phyloP scores from a whole-genome alignment of 495 filamentous ascomycete genomes.

The Aspergillus wentii region DNA sequence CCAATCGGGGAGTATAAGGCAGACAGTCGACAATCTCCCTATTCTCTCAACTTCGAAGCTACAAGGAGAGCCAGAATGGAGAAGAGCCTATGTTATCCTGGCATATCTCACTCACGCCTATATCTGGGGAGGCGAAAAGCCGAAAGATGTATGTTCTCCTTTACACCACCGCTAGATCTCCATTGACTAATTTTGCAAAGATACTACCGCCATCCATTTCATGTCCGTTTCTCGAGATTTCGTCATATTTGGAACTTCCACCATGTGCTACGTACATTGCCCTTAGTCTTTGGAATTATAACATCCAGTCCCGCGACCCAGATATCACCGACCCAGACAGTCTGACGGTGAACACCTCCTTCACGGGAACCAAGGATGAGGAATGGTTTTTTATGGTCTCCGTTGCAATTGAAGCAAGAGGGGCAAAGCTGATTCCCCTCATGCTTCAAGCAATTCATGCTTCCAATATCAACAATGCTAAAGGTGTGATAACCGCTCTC shows the following conservation, averaged over 20 bases:
- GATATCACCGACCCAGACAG: slow-evolving; percentile 64
- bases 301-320: slow-evolving; percentile 55
- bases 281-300: slow-evolving; percentile 73
- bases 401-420: slow-evolving; percentile 81
- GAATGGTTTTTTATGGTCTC: slow-evolving; percentile 89
- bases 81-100: slow-evolving; percentile 80
- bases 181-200: slow-evolving; percentile 28
- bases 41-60: slow-evolving; percentile 71
- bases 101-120: slow-evolving; percentile 88
- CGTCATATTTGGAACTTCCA: slow-evolving; percentile 66
- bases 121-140: slow-evolving; percentile 87
- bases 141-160: slow-evolving; percentile 55
- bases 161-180: neutral
- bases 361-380: slow-evolving; percentile 81
- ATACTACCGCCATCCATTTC: slow-evolving; percentile 70
- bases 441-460: slow-evolving; percentile 69
- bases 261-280: slow-evolving; percentile 81
- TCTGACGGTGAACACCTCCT: slow-evolving; percentile 66
- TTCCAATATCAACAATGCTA: slow-evolving; percentile 59
- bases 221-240: slow-evolving; percentile 68
- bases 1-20: slow-evolving; percentile 65
- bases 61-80: slow-evolving; percentile 78
- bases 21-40: slow-evolving; percentile 70
- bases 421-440: slow-evolving; percentile 67
- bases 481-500: slow-evolving; percentile 59